These are phyloP conservation scores for Verticillium klebahnii DNA, from an alignment of 2,329 filamentous ascomycete genomes.

Conservation along the genomic window DNA sequence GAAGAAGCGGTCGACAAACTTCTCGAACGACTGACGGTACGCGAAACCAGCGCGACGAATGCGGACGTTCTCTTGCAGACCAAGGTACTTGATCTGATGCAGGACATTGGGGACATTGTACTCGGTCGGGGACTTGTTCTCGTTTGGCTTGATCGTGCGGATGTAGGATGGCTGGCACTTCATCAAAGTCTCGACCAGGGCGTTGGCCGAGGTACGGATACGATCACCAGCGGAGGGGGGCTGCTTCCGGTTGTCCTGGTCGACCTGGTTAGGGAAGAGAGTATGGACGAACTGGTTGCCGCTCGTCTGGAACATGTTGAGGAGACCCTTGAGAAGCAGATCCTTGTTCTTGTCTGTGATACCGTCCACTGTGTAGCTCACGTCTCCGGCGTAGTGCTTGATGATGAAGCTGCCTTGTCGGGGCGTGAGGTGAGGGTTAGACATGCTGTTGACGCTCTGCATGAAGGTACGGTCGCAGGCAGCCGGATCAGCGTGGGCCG, in stretches of 20 bases:
- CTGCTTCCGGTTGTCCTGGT: slow-evolving; percentile 91
- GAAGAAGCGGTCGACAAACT: slow-evolving; percentile 97
- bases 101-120: slow-evolving; percentile 90
- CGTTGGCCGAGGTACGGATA: slow-evolving; percentile 92
- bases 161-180: slow-evolving; percentile 97
- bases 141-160: slow-evolving; percentile 98
- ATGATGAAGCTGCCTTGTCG: slow-evolving; percentile 96
- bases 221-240: slow-evolving; percentile 95
- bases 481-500: slow-evolving; percentile 91
- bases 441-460: slow-evolving; percentile 84
- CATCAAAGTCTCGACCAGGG: slow-evolving; percentile 91
- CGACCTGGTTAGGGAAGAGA: slow-evolving; percentile 87
- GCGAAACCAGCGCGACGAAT: slow-evolving; percentile 96
- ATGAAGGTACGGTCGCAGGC: slow-evolving; percentile 96
- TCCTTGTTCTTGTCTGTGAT: slow-evolving; percentile 99
- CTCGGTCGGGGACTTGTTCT: slow-evolving; percentile 93
- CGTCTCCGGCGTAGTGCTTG: slow-evolving; percentile 98
- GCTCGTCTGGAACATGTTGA: slow-evolving; percentile 81
- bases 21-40: slow-evolving; percentile 94
- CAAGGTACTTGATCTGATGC: slow-evolving; percentile 98
- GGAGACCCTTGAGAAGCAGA: slow-evolving; percentile 86
- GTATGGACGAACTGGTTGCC: slow-evolving; percentile 81
- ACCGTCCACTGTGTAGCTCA: slow-evolving; percentile 87
- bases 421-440: slow-evolving; percentile 85
- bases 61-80: slow-evolving; percentile 97